Conservation (phyloP, 371 early-diverging fungal species). For the Globomyces sp. region DNA sequence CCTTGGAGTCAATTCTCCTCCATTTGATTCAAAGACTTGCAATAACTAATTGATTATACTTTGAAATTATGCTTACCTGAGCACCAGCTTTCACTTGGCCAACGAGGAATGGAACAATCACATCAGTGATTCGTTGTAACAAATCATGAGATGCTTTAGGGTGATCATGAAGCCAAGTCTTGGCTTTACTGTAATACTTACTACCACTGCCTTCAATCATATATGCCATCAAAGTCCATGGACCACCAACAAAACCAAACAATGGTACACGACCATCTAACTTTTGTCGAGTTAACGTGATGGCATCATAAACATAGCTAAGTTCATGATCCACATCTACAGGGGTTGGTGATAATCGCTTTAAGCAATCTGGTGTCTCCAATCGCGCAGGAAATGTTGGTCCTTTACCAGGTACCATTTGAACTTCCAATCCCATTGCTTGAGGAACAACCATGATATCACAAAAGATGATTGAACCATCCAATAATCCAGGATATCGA, state of each 20-base stretch:
- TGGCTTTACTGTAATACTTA: conserved; percentile 85
- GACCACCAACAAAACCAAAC: conserved; percentile 95
- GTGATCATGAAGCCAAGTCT: conserved; percentile 84
- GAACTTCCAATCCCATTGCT: conserved; percentile 90
- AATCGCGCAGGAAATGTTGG: conserved; percentile 90
- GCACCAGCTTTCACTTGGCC: conserved; percentile 98
- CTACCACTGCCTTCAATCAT: conserved; percentile 98
- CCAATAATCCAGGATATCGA: conserved; percentile 84
- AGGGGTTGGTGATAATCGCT: conserved; percentile 44
- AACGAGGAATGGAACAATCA: conserved; percentile 79
- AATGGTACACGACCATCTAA: conserved; percentile 88
- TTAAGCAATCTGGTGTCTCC: conserved; percentile 68
- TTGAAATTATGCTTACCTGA: conserved; percentile 58
- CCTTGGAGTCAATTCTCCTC: conserved; percentile 73
- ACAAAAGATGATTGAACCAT: conserved; percentile 96
- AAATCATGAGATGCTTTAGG: conserved; percentile 78
- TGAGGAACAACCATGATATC: conserved; percentile 97
- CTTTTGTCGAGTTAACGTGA: conserved; percentile 84
- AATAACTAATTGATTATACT: conserved; percentile 60
- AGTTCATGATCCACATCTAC: conserved; percentile 75
- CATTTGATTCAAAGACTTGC: conserved; percentile 98
- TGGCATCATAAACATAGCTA: conserved; percentile 92
- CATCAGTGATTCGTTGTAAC: conserved; percentile 77
- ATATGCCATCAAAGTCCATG: conserved; percentile 98
- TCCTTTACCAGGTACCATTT: conserved; percentile 91